Conservation (phyloP, 2,329 filamentous ascomycete species). For the Claviceps spartinae region DNA sequence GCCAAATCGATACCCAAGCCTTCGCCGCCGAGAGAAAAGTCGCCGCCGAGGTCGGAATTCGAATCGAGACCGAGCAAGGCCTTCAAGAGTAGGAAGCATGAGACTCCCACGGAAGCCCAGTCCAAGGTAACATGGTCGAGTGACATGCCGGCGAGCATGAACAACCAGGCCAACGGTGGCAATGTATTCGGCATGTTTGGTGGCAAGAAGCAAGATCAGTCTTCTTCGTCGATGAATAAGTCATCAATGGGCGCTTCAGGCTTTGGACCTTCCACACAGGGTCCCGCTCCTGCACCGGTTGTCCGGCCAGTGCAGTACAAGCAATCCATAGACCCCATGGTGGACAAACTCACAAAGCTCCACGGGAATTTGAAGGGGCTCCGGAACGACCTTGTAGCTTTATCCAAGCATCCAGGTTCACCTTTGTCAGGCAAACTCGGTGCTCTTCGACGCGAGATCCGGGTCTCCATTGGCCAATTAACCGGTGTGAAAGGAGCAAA, state of each 20-base stretch:
- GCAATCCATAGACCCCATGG: constrained; percentile 5
- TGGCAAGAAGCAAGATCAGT: not conserved
- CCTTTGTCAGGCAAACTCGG: constrained; percentile 53
- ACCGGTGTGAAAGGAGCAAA: constrained; percentile 53
- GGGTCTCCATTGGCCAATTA: constrained; percentile 60
- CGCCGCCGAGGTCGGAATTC: not conserved
- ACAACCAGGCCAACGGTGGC: constrained; percentile 11
- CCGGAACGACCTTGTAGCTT: constrained; percentile 48
- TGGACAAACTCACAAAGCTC: constrained; percentile 51
- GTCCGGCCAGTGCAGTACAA: constrained; percentile 2
- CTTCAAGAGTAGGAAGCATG: constrained; percentile 9
- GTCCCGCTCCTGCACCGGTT: not conserved
- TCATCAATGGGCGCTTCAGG: not conserved
- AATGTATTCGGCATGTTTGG: not conserved
- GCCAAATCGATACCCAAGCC: constrained; percentile 31
- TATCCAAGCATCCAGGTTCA: constrained; percentile 32
- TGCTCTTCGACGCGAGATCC: constrained; percentile 57
- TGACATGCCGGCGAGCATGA: constrained; percentile 11
- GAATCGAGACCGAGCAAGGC: not conserved
- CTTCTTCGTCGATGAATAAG: not conserved
- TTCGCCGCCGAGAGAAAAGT: constrained; percentile 17
- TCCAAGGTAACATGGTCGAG: not conserved
- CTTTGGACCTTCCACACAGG: constrained; percentile 1
- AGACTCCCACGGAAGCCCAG: constrained; percentile 4
- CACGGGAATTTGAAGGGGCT: constrained; percentile 58